Conservation (phyloP, 805 yeast genomes). For the Saccharomycopsis fermentans region DNA sequence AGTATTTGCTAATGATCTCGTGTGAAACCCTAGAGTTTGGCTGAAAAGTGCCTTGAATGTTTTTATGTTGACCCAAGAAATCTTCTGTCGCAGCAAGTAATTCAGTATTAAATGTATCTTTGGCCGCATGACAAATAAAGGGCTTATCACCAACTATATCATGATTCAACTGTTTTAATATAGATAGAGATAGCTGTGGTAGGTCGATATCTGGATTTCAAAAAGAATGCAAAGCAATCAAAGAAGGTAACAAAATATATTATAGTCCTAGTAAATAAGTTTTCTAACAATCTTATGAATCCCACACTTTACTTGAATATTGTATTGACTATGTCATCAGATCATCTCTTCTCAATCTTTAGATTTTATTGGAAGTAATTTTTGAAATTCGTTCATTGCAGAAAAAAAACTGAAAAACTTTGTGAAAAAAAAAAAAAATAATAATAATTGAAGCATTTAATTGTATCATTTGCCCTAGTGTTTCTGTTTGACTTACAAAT, state of each 20-base stretch:
- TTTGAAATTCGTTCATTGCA: neutral
- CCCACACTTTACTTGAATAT: neutral
- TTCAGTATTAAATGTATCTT: neutral
- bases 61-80: neutral
- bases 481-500: neutral
- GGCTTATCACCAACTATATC: neutral
- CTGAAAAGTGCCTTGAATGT: neutral
- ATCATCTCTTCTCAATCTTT: neutral
- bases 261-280: neutral
- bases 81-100: neutral
- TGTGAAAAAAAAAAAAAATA: neutral
- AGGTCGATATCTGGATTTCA: neutral
- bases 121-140: neutral
- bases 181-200: neutral
- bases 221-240: too few relatives aligned
- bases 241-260: too few relatives aligned
- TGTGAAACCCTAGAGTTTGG: neutral
- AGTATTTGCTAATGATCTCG: neutral
- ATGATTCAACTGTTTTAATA: neutral
- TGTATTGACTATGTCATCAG: neutral
- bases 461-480: neutral
- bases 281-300: neutral
- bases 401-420: too few relatives aligned
- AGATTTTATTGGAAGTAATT: too few relatives aligned
- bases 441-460: neutral